A percentile compares a stretch with the other conserved stretches of the same genome.
These are phyloP conservation scores for Colletotrichum scovillei DNA, from an alignment of 2,329 filamentous ascomycete species.

Conservation along the genomic window DNA sequence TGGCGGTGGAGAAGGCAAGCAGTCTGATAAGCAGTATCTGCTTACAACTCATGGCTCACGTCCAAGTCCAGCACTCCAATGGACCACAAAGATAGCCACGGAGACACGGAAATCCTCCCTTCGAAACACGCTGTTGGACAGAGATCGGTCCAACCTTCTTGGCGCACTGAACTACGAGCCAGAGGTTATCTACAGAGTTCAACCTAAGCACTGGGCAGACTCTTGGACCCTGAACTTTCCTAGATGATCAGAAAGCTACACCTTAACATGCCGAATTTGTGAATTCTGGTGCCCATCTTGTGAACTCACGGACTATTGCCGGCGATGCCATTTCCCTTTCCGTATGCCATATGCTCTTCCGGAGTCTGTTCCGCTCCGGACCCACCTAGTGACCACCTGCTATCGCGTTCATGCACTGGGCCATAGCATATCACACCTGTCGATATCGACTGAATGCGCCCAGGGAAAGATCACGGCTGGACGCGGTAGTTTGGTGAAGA, in stretches of 20 bases:
- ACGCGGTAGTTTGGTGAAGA: too few relatives aligned
- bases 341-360: not conserved
- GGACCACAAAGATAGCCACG: not conserved
- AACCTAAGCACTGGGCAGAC: slow-evolving; percentile 1
- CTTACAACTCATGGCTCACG: not conserved
- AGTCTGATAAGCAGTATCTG: not conserved
- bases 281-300: not conserved
- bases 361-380: slow-evolving; percentile 25
- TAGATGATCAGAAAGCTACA: not conserved
- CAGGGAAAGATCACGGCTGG: not conserved
- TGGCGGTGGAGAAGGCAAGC: too few relatives aligned
- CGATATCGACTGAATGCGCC: not conserved
- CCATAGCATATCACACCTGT: slow-evolving; percentile 1
- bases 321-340: not conserved
- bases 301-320: not conserved
- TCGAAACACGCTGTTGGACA: not conserved
- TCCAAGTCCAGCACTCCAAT: not conserved
- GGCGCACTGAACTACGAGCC: not conserved
- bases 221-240: slow-evolving; percentile 13
- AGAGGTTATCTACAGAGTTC: not conserved
- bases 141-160: slow-evolving; percentile 19
- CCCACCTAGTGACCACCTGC: slow-evolving; percentile 3
- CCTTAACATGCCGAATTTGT: not conserved
- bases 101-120: not conserved
- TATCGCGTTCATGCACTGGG: slow-evolving; percentile 14